Base-by-base conservation (phyloP, 2,329 filamentous ascomycete species). In the Alternaria dauci region DNA sequence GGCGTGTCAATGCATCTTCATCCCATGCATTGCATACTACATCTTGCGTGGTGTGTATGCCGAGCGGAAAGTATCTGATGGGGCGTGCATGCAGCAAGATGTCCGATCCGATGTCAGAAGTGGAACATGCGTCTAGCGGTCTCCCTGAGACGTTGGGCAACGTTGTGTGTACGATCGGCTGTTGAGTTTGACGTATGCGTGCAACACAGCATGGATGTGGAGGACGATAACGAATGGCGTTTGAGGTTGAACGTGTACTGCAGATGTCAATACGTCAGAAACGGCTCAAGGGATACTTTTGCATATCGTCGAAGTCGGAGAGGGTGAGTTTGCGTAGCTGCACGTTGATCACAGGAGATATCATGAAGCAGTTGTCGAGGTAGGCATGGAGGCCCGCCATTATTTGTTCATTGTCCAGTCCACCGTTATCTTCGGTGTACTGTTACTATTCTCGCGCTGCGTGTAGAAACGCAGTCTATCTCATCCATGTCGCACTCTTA, bases 401-500 rank as follows among this genome's bases (percentile, higher is more conserved):
- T 47, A 54, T 52, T 52, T 67, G 47, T 67, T 66, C 38, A 70
- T 70, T 72, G 46, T 63, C 63, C 34, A 59, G 58, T 58, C 58
- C 68, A 52, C 58, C 47, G 60, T 61, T 42, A 59, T 59, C 46
- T 28, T 55, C 32, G 48, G 59, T 59, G 63, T 52, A 52, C 60
- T 61, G 65, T 67, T 67, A 72, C 66, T 70, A 64, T 60, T 58
- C 73, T 56, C 39, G 43, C 41, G 56, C 61, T 67, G 63, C 59
- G 60, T 65, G 60, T 61, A 62, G 53, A 65, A 64, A 66, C 66
- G 61, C 62, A 61, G 42, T 44, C 34, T 52, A 52, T 63, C 52
- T 59, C 55, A 59, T 62, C 59, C 62, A 58, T 59, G 61, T 68
- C 58, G 26, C 63, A 70, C 63, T 75, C 69, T 65, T 71, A 74